Conservation (phyloP, 192 early-diverging fungal genomes). For the Podila clonocystis region DNA sequence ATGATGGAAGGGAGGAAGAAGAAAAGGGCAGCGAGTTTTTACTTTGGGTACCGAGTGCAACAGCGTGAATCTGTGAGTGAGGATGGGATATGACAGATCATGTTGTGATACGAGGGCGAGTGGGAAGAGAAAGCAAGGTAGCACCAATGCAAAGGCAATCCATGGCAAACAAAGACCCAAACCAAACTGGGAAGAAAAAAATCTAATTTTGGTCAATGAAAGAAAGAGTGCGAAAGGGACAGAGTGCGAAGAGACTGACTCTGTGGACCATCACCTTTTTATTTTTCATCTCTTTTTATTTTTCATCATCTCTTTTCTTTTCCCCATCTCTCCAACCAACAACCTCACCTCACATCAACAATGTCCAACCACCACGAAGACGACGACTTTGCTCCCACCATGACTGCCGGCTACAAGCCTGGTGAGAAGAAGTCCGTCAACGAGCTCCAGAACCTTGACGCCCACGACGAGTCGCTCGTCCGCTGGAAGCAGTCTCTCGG, state of each 20-base stretch:
- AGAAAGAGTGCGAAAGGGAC: too few species aligned
- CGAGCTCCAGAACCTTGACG: conserved; percentile 88
- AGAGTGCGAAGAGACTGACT: not conserved
- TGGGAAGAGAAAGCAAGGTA: not conserved
- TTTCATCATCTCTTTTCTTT: not conserved
- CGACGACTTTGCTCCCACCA: conserved; percentile 80
- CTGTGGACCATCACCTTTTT: not conserved
- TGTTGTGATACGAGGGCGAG: not conserved
- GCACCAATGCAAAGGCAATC: too few species aligned
- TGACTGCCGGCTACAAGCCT: conserved; percentile 89
- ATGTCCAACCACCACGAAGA: conserved; percentile 65
- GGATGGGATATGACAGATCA: not conserved
- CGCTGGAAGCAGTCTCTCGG: conserved; percentile 99
- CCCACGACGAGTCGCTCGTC: conserved; percentile 90
- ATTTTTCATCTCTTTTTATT: conserved; percentile 2
- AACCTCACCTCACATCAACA: conserved; percentile 5
- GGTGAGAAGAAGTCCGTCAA: conserved; percentile 91
- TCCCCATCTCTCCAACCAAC: not conserved
- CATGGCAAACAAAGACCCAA: not conserved
- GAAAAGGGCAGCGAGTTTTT: not conserved
- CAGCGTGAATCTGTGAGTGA: not conserved
- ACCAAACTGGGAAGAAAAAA: not conserved
- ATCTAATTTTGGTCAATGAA: not conserved
- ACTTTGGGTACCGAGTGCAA: not conserved
- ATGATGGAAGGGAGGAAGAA: not conserved